Percentiles rank a stretch among this genome's conserved stretches.
Evolutionary conservation across 108 stramenopile species (phyloP).

Genomic region (Heterococcus sp.): DNA sequence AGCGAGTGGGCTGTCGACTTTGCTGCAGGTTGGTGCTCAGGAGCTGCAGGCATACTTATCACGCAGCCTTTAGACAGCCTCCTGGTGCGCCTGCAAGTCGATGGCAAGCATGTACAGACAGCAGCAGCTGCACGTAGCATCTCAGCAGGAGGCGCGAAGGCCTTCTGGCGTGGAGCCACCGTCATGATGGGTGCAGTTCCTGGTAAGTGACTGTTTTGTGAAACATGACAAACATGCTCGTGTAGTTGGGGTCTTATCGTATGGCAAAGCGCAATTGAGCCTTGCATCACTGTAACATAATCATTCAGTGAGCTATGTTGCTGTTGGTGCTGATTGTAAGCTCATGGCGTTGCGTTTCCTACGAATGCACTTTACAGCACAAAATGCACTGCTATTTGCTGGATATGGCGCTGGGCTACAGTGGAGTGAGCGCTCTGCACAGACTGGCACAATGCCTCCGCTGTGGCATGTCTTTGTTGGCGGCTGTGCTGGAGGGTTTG

Average conservation of each 20-base stretch:
- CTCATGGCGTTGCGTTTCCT: too few species aligned
- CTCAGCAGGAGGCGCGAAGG: conserved; percentile 1
- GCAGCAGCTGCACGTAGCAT: background rate
- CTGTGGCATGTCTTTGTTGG: conserved; percentile 27
- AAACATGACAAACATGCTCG: too few species aligned
- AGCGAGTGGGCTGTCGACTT: background rate
- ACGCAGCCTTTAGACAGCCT: conserved; percentile 35
- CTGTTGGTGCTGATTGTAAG: background rate
- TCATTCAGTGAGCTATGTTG: background rate
- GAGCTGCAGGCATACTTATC: conserved; percentile 8
- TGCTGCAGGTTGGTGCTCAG: conserved; percentile 13
- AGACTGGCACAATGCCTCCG: background rate
- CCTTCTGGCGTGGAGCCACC: conserved; percentile 11
- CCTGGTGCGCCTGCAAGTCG: conserved; percentile 8
- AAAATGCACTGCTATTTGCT: conserved; percentile 30
- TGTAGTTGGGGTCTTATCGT: too few species aligned
- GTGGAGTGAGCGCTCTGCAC: background rate
- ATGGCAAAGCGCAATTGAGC: too few species aligned
- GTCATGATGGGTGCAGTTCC: conserved; percentile 30
- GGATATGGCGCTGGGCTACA: conserved; percentile 26
- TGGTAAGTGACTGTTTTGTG: background rate
- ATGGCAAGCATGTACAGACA: background rate
- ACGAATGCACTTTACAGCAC: too few species aligned
- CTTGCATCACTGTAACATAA: background rate
- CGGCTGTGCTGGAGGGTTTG: conserved; percentile 22